These are phyloP conservation scores for Tetrapisispora nanseiensis DNA, from an alignment of 805 yeast species.

Conservation along the genomic window DNA sequence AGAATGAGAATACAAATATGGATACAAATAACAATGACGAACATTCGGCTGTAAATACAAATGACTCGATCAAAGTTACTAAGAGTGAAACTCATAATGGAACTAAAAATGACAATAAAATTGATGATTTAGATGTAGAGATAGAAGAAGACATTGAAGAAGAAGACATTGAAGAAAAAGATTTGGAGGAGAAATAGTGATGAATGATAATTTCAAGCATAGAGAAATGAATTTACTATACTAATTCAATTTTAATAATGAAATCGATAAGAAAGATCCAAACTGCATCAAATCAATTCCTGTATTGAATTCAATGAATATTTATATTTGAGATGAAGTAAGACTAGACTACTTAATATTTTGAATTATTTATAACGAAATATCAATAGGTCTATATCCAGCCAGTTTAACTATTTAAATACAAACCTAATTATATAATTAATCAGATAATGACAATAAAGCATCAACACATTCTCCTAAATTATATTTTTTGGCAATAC, in stretches of 20 bases:
- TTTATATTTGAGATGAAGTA: too few species aligned
- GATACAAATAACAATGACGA: background rate
- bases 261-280: too few species aligned
- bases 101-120: background rate
- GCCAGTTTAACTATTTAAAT: conserved; percentile 6
- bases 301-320: too few species aligned
- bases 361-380: too few species aligned
- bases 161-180: conserved; percentile 10
- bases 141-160: conserved; percentile 11
- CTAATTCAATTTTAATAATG: too few species aligned
- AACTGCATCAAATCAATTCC: too few species aligned
- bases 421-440: background rate
- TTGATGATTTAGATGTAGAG: conserved; percentile 17
- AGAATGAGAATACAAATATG: background rate
- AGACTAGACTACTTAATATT: too few species aligned
- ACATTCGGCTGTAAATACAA: background rate
- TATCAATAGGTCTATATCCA: too few species aligned
- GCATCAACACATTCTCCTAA: conserved; percentile 65
- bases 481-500: conserved; percentile 53
- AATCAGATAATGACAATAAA: conserved; percentile 20
- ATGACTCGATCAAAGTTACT: background rate
- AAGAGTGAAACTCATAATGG: background rate
- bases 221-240: too few species aligned
- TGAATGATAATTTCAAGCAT: background rate
- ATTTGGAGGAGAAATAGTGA: too few species aligned